Evolutionary conservation across 139 green algal genomes (phyloP).

Genomic region (Tetraselmis chui): DNA sequence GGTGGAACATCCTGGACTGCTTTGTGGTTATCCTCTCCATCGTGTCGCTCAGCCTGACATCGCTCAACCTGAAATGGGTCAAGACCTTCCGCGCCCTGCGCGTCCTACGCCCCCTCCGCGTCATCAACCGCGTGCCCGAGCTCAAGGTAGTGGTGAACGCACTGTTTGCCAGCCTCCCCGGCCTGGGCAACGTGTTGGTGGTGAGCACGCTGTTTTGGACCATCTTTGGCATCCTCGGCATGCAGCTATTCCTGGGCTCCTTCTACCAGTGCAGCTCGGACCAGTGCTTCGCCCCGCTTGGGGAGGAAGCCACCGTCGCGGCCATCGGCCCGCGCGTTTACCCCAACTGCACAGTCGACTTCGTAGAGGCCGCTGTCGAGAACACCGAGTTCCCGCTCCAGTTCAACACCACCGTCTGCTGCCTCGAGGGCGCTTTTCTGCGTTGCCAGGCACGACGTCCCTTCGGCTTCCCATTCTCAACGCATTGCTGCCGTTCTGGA

Average conservation of each 20-base stretch:
- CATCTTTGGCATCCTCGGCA: conserved; percentile 30
- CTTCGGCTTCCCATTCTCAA: too few relatives aligned
- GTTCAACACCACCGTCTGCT: not conserved
- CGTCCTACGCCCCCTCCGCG: conserved; percentile 25
- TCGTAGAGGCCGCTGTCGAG: not conserved
- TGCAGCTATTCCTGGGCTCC: conserved; percentile 29
- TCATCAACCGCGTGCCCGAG: conserved; percentile 17
- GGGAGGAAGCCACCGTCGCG: not conserved
- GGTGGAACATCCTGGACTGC: not conserved
- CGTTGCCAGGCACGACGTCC: not conserved
- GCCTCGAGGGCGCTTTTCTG: not conserved
- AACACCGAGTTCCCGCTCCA: not conserved
- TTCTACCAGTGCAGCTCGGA: conserved; percentile 17
- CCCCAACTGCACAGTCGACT: conserved; percentile 3
- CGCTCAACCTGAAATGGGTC: not conserved
- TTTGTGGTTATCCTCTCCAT: not conserved
- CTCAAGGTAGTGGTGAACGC: conserved; percentile 11
- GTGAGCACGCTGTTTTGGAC: conserved; percentile 20
- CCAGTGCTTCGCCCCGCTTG: not conserved
- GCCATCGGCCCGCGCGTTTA: not conserved
- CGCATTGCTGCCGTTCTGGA: too few relatives aligned
- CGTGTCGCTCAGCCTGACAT: not conserved
- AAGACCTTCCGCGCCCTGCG: conserved; percentile 18
- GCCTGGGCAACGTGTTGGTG: conserved; percentile 14
- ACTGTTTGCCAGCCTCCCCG: not conserved